Evolutionary conservation across 1,284 basidiomycete species (phyloP).

Genomic region (Rhodotorula sp.): DNA sequence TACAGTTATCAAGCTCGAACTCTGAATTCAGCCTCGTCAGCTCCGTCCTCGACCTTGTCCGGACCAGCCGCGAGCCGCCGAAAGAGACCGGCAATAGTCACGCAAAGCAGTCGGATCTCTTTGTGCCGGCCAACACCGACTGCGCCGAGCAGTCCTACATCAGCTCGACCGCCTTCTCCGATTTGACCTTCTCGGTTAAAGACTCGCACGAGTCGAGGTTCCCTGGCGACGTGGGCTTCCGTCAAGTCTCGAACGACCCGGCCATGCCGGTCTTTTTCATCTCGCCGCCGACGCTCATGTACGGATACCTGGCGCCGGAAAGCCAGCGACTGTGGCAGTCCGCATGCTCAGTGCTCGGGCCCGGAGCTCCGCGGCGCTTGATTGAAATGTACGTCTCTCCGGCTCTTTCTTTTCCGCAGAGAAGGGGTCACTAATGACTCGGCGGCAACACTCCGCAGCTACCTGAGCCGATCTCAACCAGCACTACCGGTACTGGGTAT

Average conservation of each 20-base stretch:
- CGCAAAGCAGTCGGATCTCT: neutral
- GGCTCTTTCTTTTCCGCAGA: neutral
- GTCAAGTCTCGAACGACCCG: conserved; percentile 45
- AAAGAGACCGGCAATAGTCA: neutral
- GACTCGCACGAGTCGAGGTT: conserved; percentile 1
- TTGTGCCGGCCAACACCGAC: neutral
- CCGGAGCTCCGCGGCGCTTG: neutral
- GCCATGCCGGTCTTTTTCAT: conserved; percentile 46
- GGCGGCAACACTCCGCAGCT: neutral
- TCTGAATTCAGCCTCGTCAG: neutral
- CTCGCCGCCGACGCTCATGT: conserved; percentile 44
- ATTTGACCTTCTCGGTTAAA: neutral
- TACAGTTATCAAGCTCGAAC: neutral
- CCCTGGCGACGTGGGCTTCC: conserved; percentile 39
- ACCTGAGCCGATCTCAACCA: neutral
- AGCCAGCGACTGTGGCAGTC: neutral
- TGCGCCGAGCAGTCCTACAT: conserved; percentile 1
- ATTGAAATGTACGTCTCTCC: conserved; percentile 3
- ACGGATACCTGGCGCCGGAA: conserved; percentile 31
- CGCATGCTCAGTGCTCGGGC: neutral
- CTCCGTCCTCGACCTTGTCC: neutral
- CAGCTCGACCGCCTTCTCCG: neutral
- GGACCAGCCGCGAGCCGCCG: neutral
- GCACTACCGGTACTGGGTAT: conserved; percentile 8
- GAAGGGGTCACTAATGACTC: too few relatives aligned